These are phyloP conservation scores for Abortiporus biennis DNA, from an alignment of 1,284 basidiomycete genomes.

Conservation along the genomic window DNA sequence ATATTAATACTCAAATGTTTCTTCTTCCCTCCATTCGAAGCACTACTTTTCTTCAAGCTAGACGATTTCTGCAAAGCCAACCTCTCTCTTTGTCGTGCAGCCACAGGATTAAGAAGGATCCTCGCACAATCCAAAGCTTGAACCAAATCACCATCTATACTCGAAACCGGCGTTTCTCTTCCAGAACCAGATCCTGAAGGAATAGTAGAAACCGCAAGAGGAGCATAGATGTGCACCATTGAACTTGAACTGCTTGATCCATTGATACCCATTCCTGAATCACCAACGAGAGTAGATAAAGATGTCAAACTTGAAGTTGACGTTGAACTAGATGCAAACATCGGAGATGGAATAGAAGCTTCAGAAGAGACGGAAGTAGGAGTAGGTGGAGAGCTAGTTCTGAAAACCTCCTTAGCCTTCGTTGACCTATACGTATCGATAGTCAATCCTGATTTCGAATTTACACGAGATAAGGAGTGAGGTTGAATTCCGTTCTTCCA, in stretches of 20 bases:
- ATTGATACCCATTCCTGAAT: conserved; percentile 17
- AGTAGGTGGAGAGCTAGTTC: conserved; percentile 19
- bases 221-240: conserved; percentile 8
- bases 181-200: background rate
- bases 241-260: conserved; percentile 18
- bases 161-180: background rate
- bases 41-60: conserved; percentile 20
- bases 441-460: conserved; percentile 30
- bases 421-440: conserved; percentile 33
- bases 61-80: conserved; percentile 40
- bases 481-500: conserved; percentile 59
- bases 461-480: conserved; percentile 38
- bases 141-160: conserved; percentile 22
- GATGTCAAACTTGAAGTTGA: no score
- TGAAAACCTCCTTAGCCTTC: conserved; percentile 21
- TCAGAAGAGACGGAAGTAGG: conserved; percentile 18
- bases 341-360: no score
- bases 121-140: conserved; percentile 57
- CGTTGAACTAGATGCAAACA: background rate
- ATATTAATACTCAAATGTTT: conserved; percentile 67
- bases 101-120: conserved; percentile 63
- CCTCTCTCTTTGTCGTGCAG: conserved; percentile 49
- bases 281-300: no score
- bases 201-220: conserved; percentile 1
- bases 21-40: conserved; percentile 34